Conservation (phyloP, 257 asterid species). For the Penstemon newberryi region DNA sequence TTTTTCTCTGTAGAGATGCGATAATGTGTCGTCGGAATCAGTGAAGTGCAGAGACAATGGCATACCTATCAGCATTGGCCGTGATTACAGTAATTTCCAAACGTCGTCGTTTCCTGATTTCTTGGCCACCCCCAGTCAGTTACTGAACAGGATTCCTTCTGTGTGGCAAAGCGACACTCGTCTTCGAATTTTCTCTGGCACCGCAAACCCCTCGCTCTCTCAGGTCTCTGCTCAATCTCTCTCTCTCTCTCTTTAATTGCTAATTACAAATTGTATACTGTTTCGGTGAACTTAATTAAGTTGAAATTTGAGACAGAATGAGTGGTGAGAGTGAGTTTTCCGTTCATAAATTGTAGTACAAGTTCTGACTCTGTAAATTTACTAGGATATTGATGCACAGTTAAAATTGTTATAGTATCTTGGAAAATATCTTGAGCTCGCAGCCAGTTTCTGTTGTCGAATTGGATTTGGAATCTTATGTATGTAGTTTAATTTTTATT, state of each 20-base stretch:
- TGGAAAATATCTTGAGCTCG: not conserved
- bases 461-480: conserved; percentile 1
- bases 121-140: conserved; percentile 42
- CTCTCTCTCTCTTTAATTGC: not conserved
- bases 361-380: no score
- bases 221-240: conserved; percentile 42
- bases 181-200: conserved; percentile 83
- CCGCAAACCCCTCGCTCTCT: conserved; percentile 82
- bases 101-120: conserved; percentile 49
- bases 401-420: not conserved
- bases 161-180: conserved; percentile 50
- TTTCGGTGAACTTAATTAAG: not conserved
- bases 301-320: no score
- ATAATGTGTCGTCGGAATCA: conserved; percentile 60
- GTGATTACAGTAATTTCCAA: conserved; percentile 31
- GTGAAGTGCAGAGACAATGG: conserved; percentile 66
- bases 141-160: conserved; percentile 31
- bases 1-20: conserved; percentile 49
- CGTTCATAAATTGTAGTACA: no score
- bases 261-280: not conserved
- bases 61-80: conserved; percentile 34
- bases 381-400: no score
- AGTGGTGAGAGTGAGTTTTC: no score
- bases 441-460: not conserved
- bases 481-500: not conserved